Evolutionary conservation across 2,329 filamentous ascomycete genomes (phyloP), one percentile per base, ranked within the genome.

Genomic region (Pseudocercospora eumusae): DNA sequence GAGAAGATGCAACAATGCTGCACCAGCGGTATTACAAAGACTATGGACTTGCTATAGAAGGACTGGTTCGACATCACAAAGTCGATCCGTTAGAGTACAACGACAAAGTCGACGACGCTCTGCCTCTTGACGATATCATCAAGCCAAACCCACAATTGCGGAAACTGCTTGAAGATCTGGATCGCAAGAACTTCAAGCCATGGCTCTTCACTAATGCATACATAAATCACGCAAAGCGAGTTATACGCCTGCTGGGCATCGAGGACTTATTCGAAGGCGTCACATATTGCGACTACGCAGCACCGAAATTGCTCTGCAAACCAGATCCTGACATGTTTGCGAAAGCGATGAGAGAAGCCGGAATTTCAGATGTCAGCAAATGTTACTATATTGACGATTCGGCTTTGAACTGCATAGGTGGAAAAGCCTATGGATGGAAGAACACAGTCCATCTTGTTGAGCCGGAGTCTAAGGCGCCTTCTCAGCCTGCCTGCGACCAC

Each of bases 191-290:
- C 75, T 90, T 97, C 66, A 92, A 87, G 66, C 80, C 92, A 28
- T 99, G 96, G 95, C 86, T 99, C 1, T 89, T 99, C 71, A 99
- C 96, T 1, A 99, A 99, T 73, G 95, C 96, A 21, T 97, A 99
- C 72, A 81, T 96, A 66, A 98, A 83, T 33, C 95, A 99, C 72
- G 95, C 87, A 31, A 88, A 86, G 72, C 81, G 92, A 45, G 95
- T 99, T 0, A 86, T 97, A 11, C 86, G 83, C 63, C 80, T 99
- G 20, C 81, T 99, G 1, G 88, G 85, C 1, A 81, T 99, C 23
- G 92, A 96, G 1, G 91, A 96, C 74, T 79, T 93, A 25, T 99
- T 99, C 73, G 93, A 98, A 66, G 95, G 95, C 7, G 86, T 98
- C 64, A 99, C 95, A 0, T 99, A 87, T 76, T 99, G 96, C 74